phyloP scores from a whole-genome alignment of 768 basidiomycete genomes.

The Tricholoma terreum region DNA sequence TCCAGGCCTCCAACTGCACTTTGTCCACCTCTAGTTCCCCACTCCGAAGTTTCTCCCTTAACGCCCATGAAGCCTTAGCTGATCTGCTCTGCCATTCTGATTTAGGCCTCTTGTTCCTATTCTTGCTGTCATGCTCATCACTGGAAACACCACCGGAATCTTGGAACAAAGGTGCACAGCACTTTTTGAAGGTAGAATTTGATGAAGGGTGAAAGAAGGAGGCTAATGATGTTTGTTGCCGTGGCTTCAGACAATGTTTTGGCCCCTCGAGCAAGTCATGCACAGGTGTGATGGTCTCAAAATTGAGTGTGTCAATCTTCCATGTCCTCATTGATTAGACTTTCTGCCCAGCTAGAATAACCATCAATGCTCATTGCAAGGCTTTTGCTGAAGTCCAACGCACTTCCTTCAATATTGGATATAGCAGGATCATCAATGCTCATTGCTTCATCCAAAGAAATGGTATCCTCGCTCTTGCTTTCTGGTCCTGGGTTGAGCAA shows the following conservation, averaged over 20 bases:
- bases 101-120: neutral
- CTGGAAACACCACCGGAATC: no score
- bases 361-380: no score
- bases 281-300: slow-evolving; percentile 2
- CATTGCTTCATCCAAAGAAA: no score
- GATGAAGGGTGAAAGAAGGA: neutral
- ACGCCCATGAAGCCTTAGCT: neutral
- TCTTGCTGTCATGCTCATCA: neutral
- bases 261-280: neutral
- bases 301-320: neutral
- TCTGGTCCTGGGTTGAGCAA: no score
- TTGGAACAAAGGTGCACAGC: neutral
- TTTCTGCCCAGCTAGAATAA: no score
- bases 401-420: no score
- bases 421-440: no score
- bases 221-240: neutral
- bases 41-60: neutral
- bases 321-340: no score
- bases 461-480: no score
- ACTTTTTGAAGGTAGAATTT: neutral
- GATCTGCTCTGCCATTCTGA: neutral
- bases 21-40: neutral
- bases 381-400: no score
- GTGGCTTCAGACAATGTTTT: no score
- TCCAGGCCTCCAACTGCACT: no score